A percentile compares a stretch with the other conserved stretches of the same genome.
Evolutionary conservation across 202 grass and related monocot genomes (phyloP).

Genomic region (Eragrostis tef): DNA sequence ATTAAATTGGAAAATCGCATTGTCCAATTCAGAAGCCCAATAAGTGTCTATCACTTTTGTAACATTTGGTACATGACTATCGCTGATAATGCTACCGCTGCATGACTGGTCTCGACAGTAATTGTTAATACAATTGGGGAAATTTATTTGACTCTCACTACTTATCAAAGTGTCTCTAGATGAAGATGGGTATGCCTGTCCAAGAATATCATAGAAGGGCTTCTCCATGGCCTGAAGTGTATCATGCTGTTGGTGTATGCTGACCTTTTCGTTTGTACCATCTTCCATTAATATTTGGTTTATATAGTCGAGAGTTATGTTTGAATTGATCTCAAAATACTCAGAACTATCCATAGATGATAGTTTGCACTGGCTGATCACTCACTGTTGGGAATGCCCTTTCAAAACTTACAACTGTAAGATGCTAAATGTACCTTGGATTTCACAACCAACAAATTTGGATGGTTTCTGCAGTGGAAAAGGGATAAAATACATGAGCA

Average conservation of each 20-base stretch:
- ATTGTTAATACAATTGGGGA: background rate
- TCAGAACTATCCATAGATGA: constrained; percentile 4
- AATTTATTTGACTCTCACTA: constrained; percentile 1
- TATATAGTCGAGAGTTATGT: constrained; percentile 51
- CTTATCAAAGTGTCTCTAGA: background rate
- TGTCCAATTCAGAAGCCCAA: constrained; percentile 10
- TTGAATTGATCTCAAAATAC: constrained; percentile 35
- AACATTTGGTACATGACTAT: background rate
- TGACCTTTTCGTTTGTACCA: constrained; percentile 47
- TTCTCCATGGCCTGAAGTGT: constrained; percentile 59
- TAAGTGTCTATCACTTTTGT: background rate
- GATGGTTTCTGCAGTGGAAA: background rate
- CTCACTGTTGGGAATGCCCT: no score
- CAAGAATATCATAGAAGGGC: constrained; percentile 63
- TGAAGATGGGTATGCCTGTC: constrained; percentile 48
- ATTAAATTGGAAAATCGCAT: background rate
- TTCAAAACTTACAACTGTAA: background rate
- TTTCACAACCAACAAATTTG: background rate
- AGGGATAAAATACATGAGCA: background rate
- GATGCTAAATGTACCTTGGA: background rate
- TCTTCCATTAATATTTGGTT: constrained; percentile 17
- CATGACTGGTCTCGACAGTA: background rate
- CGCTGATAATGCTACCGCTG: background rate
- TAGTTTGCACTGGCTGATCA: no score
- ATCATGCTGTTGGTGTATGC: constrained; percentile 15